Conservation (phyloP, 225 moss, liverwort and hornwort genomes). For the Ulota crispa region DNA sequence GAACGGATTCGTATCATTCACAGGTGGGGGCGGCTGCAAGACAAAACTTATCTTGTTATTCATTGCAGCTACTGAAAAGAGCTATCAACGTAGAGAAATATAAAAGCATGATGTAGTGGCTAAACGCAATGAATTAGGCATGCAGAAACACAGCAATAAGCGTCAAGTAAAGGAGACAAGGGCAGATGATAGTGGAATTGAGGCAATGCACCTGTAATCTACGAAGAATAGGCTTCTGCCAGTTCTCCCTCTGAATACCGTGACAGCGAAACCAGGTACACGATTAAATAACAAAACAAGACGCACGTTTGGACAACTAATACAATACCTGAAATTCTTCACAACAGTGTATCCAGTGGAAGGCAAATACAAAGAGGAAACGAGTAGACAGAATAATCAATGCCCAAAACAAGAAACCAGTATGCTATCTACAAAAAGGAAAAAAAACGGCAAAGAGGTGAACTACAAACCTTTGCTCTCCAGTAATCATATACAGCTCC, state of each 20-base stretch:
- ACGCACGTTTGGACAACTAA: background rate
- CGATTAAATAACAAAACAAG: slow-evolving; percentile 18
- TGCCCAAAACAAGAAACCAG: background rate
- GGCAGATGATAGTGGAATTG: background rate
- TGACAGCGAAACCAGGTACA: slow-evolving; percentile 40
- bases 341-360: background rate
- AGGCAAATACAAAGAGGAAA: background rate
- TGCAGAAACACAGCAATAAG: background rate
- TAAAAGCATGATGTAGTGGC: background rate
- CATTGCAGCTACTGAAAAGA: background rate
- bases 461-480: slow-evolving; percentile 75
- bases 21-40: slow-evolving; percentile 95
- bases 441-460: slow-evolving; percentile 5
- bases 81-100: background rate
- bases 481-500: slow-evolving; percentile 90
- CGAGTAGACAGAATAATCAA: background rate
- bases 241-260: slow-evolving; percentile 73
- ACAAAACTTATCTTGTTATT: slow-evolving; percentile 19
- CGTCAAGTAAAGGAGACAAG: background rate
- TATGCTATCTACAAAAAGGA: background rate
- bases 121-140: background rate
- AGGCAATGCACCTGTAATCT: slow-evolving; percentile 74
- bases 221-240: slow-evolving; percentile 97
- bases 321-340: background rate
- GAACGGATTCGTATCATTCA: slow-evolving; percentile 99